phyloP scores from a whole-genome alignment of 306 rosid genomes.

The Pyrus betulifolia region DNA sequence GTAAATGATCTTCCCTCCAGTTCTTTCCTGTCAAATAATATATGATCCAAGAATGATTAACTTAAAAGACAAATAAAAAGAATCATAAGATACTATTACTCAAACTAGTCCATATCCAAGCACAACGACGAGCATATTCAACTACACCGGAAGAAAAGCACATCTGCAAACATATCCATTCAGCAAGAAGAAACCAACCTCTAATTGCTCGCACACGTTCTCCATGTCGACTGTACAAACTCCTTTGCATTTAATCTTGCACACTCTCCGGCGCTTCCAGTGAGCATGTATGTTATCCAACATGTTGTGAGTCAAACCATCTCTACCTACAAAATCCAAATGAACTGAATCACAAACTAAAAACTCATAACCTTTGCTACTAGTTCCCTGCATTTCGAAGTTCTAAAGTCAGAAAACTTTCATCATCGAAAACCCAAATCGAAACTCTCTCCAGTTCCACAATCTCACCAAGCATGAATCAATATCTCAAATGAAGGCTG shows the following conservation, averaged over 20 bases:
- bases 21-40: constrained; percentile 59
- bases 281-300: constrained; percentile 96
- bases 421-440: not conserved
- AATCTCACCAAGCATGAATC: not conserved
- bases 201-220: constrained; percentile 70
- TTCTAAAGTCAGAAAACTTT: not conserved
- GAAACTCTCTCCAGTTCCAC: not conserved
- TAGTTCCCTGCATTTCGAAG: not conserved
- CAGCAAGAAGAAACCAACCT: constrained; percentile 40
- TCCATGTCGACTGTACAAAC: constrained; percentile 90
- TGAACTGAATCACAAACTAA: not conserved
- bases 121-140: not conserved
- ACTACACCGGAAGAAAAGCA: not conserved
- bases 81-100: not conserved
- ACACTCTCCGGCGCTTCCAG: constrained; percentile 90
- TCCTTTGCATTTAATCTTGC: constrained; percentile 88
- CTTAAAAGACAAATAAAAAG: not conserved
- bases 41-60: constrained; percentile 4
- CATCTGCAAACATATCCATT: not conserved
- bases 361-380: not conserved
- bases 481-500: not conserved
- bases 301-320: constrained; percentile 97
- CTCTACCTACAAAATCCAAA: constrained; percentile 60
- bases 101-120: not conserved
- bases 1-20: constrained; percentile 69